Evolutionary conservation across 2,329 filamentous ascomycete genomes (phyloP).

Genomic region (Penicillium aurantiogriseum): DNA sequence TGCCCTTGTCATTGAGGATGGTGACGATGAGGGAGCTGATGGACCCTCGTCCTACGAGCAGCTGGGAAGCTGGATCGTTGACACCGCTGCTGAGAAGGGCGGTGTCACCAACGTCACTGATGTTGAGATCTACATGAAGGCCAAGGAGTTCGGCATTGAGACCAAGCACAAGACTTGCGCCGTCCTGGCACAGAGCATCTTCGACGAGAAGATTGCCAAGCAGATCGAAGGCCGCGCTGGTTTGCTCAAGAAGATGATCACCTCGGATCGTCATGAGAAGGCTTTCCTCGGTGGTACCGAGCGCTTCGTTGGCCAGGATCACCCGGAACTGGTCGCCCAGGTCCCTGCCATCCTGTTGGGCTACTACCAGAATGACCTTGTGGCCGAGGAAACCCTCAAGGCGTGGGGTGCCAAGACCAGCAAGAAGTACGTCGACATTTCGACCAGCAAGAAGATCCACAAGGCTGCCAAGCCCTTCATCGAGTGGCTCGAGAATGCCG

Average conservation of each 20-base stretch:
- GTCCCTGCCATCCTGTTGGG: conserved; percentile 84
- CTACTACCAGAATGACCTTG: conserved; percentile 86
- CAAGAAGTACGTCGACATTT: conserved; percentile 94
- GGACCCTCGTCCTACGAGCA: conserved; percentile 80
- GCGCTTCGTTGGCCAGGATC: conserved; percentile 80
- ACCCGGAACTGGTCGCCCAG: conserved; percentile 72
- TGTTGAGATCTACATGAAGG: conserved; percentile 91
- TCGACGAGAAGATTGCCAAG: conserved; percentile 82
- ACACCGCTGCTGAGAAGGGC: conserved; percentile 67
- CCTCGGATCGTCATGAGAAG: conserved; percentile 91
- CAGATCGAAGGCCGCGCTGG: conserved; percentile 80
- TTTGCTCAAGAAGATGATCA: conserved; percentile 91
- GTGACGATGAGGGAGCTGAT: conserved; percentile 76
- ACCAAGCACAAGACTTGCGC: conserved; percentile 88
- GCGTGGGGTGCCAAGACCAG: conserved; percentile 93
- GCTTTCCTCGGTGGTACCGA: conserved; percentile 93
- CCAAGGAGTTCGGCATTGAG: conserved; percentile 93
- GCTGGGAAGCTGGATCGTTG: conserved; percentile 88
- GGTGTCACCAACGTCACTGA: conserved; percentile 78
- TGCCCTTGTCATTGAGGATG: conserved; percentile 78
- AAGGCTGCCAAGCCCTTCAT: conserved; percentile 93
- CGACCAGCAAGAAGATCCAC: conserved; percentile 90
- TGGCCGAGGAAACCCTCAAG: conserved; percentile 83
- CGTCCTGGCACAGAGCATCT: conserved; percentile 89
- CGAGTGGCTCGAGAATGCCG: conserved; percentile 86